A percentile compares a stretch with the other conserved stretches of the same genome.
Conservation (phyloP, 208 protist species). For the Acanthamoeba healyi region DNA sequence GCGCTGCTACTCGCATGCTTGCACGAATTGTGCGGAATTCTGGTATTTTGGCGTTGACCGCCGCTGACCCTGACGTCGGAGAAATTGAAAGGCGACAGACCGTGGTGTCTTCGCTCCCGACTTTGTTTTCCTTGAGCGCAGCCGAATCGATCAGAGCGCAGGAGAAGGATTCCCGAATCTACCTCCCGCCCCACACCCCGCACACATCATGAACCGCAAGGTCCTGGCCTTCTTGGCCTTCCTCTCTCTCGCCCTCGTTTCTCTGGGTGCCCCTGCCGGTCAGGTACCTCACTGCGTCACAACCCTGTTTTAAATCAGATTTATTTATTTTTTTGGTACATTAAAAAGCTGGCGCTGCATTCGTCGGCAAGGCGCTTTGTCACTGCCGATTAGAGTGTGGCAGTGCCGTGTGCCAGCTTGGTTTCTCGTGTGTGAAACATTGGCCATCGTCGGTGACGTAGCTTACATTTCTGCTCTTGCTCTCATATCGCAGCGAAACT, state of each 20-base stretch:
- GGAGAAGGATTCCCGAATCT: neutral
- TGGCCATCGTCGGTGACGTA: too few relatives aligned
- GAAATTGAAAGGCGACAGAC: neutral
- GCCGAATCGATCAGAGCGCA: neutral
- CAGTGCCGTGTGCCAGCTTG: too few relatives aligned
- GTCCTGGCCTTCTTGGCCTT: conserved; percentile 29
- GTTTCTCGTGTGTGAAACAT: too few relatives aligned
- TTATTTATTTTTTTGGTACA: too few relatives aligned
- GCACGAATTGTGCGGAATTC: neutral
- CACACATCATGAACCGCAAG: conserved; percentile 10
- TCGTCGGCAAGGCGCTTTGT: neutral
- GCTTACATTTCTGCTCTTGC: neutral
- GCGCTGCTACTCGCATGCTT: too few relatives aligned
- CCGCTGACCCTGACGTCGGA: conserved; percentile 6
- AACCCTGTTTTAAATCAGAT: too few relatives aligned
- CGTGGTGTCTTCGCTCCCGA: neutral
- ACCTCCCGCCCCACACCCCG: neutral
- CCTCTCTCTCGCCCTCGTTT: neutral
- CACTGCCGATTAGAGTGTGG: neutral
- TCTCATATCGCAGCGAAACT: conserved; percentile 3
- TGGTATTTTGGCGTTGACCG: neutral
- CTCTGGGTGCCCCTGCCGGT: neutral
- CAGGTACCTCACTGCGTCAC: conserved; percentile 26
- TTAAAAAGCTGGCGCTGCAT: too few relatives aligned
- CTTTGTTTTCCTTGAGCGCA: neutral